Evolutionary conservation across 352 stramenopile genomes (phyloP), one percentile per base, ranked within the genome.

Genomic region (Phytophthora pluvialis): DNA sequence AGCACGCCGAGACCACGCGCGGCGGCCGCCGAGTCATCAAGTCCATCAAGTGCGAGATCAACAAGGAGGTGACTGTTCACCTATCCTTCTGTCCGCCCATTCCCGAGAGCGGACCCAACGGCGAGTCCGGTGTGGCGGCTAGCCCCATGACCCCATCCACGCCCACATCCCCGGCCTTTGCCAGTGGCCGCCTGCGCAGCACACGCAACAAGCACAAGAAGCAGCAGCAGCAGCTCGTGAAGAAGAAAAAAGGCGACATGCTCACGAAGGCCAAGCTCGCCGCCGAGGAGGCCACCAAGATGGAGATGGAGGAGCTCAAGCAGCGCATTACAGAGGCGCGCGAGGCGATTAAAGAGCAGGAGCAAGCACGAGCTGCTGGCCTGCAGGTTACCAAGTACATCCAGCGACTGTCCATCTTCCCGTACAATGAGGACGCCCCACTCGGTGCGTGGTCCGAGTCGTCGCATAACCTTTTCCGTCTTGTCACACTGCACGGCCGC

Each of bases 181-280:
- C 67, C 21, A 60, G 80, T 56, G 79, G 86, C 9, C 83, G 86
- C 28, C 60, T 93, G 50, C 84, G 87, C 48, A 92, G 81, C 47
- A 86, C 83, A 54, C 85, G 87, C 60, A 90, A 88, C 71, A 95
- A 95, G 56, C 75, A 87, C 62, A 93, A 94, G 67, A 92, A 95
- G 61, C 80, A 89, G 61, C 77, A 86, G 38, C 86, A 91, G 55
- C 86, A 90, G 50, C 76, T 95, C 31, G 77, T 95, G 28, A 93
- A 93, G 72, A 94, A 93, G 67, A 93, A 94, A 61, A 93, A 93
- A 54, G 80, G 79, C 5, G 87, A 95, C 67, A 92, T 95, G 85
- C 82, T 95, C 11, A 87, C 87, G 50, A 94, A 94, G 58, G 87
- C 86, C 61, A 94, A 90, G 56, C 80, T 93, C 61, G 87, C 87